These are phyloP conservation scores for Plantago rigida DNA, from an alignment of 305 asterid genomes.

Conservation along the genomic window DNA sequence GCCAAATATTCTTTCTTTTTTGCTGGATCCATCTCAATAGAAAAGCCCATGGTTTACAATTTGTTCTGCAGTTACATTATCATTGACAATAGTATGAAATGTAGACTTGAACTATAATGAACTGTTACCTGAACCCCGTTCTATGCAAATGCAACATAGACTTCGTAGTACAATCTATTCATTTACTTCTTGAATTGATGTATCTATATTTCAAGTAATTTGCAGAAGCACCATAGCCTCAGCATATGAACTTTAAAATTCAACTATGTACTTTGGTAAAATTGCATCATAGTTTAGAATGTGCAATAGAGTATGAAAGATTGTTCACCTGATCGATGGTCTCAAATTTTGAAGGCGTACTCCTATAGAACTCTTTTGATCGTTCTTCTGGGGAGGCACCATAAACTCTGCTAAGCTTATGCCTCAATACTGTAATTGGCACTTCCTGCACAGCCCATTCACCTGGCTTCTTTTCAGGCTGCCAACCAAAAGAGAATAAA, in stretches of 20 bases:
- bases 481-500: constrained; percentile 60
- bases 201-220: not conserved
- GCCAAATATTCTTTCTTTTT: not conserved
- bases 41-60: too few relatives aligned
- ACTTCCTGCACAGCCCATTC: constrained; percentile 57
- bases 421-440: constrained; percentile 54
- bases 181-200: too few relatives aligned
- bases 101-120: too few relatives aligned
- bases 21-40: not conserved
- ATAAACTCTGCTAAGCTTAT: constrained; percentile 67
- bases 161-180: too few relatives aligned
- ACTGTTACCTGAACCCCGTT: too few relatives aligned
- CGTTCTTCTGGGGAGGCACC: constrained; percentile 45
- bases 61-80: too few relatives aligned
- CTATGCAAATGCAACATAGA: too few relatives aligned
- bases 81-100: too few relatives aligned
- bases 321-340: constrained; percentile 54
- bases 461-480: constrained; percentile 57
- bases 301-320: not conserved
- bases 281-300: not conserved
- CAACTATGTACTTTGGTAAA: too few relatives aligned
- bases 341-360: constrained; percentile 59
- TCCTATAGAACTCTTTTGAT: constrained; percentile 36
- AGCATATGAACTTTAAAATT: not conserved
- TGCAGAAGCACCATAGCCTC: not conserved